These are phyloP conservation scores for Manihot esculenta DNA, from an alignment of 441 rosid species.

Conservation along the genomic window DNA sequence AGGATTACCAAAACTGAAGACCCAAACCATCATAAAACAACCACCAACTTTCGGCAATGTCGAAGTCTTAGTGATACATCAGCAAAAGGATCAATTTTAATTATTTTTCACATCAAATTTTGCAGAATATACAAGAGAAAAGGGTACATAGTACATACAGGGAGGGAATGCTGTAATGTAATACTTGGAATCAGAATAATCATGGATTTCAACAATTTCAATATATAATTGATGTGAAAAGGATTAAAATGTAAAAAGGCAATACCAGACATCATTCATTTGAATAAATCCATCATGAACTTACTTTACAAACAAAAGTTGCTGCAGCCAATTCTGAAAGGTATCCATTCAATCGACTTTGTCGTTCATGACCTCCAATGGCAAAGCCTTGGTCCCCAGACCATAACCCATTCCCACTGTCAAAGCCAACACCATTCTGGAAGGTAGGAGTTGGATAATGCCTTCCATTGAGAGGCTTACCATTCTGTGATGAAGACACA, in stretches of 20 bases:
- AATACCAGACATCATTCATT: background rate
- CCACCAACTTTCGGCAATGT: background rate
- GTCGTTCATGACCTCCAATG: constrained; percentile 86
- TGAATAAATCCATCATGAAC: constrained; percentile 23
- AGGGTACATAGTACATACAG: background rate
- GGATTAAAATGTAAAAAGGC: background rate
- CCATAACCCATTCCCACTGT: constrained; percentile 75
- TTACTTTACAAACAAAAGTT: constrained; percentile 88
- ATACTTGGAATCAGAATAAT: background rate
- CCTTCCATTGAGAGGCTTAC: constrained; percentile 37
- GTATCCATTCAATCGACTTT: constrained; percentile 71
- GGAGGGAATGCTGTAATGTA: constrained; percentile 1
- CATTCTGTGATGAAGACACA: constrained; percentile 38
- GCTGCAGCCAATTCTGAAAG: constrained; percentile 96
- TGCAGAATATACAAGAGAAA: background rate
- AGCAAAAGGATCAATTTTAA: background rate
- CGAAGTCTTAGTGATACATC: background rate
- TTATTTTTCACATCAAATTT: background rate
- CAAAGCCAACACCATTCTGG: constrained; percentile 89
- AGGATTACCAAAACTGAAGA: too few species aligned
- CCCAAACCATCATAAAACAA: too few species aligned
- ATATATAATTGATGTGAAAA: background rate
- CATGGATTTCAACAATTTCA: background rate
- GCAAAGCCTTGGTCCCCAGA: constrained; percentile 94
- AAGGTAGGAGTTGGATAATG: constrained; percentile 50